phyloP scores from a whole-genome alignment of 495 filamentous ascomycete species.

The Durotheca rogersii region DNA sequence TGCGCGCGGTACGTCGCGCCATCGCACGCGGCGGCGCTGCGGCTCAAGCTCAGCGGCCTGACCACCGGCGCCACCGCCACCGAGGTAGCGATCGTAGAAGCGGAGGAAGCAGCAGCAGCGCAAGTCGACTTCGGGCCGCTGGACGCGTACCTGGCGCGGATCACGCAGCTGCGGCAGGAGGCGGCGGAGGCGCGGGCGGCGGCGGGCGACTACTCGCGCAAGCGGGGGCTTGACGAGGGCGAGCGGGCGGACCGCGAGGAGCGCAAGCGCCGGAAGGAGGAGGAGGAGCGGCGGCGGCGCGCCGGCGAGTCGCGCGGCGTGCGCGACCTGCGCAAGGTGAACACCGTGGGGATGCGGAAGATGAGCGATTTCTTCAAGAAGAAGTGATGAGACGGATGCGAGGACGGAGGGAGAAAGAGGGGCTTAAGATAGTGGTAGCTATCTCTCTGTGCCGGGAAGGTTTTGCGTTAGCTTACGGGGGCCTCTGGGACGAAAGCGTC shows the following conservation, averaged over 20 bases:
- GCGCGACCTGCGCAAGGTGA: conserved; percentile 79
- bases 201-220: conserved; percentile 71
- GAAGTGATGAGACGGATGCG: conserved; percentile 37
- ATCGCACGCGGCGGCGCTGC: conserved; percentile 50
- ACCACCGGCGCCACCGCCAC: too few species aligned
- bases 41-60: conserved; percentile 50
- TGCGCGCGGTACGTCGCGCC: conserved; percentile 67
- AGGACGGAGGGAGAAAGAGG: conserved; percentile 5
- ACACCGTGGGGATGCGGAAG: conserved; percentile 93
- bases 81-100: too few species aligned
- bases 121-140: conserved; percentile 67
- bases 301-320: conserved; percentile 70
- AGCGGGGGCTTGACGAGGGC: conserved; percentile 69
- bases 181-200: conserved; percentile 64
- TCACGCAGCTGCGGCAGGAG: conserved; percentile 66
- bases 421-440: conserved; percentile 4
- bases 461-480: too few species aligned
- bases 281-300: conserved; percentile 64
- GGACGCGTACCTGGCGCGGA: conserved; percentile 61
- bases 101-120: conserved; percentile 29
- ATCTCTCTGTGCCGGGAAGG: too few species aligned
- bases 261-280: conserved; percentile 69
- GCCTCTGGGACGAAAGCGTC: too few species aligned
- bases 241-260: conserved; percentile 74
- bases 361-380: conserved; percentile 93